Evolutionary conservation across 805 yeast species (phyloP), one percentile per base, ranked within the genome.

Genomic region (Spathaspora boniae): DNA sequence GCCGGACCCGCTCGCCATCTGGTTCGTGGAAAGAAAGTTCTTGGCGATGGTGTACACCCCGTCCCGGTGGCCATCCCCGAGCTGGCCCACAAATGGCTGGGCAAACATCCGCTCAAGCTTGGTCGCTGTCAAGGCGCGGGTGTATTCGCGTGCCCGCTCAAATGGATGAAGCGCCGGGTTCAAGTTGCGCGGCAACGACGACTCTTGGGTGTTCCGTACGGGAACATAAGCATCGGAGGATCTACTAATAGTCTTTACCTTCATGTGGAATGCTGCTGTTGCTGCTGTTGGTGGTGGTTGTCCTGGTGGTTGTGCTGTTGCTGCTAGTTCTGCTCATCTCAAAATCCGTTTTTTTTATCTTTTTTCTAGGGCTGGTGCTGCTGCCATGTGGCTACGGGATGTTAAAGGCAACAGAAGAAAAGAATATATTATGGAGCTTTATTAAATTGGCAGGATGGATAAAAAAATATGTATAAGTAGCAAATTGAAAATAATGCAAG

Each of bases 41-140:
- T 82, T 84, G 5, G 96, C 95, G 31, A 93, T 74, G 12, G 81
- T 68, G 59, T 93, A 91, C 9, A 93, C 87, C 40, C 97, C 98
- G 56, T 93, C 98, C 38, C 91, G 68, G 54, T 94, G 98, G 6
- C 98, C 98, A 42, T 77, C 74, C 3, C 99, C 99, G 24, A 93
- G 63, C 55, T 93, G 98, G 1, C 95, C 96, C 15, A 94, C 72
- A 60, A 93, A 93, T 2, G 99, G 99, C 54, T 89, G 89, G 0
- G 99, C 98, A 73, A 93, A 93, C 85, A 93, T 82, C 47, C 97
- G 74, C 55, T 91, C 98, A 64, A 93, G 60, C 56, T 93, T 93
- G 11, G 98, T 89, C 18, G 98, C 98, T 38, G 86, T 91, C 35
- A 93, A 63, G 0, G 98, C 98, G 46, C 89, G 77, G 14, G 97